Percentiles rank a stretch among this genome's conserved stretches.
Evolutionary conservation across 2,329 filamentous ascomycete genomes (phyloP).

Genomic region (Talaromyces sp.): DNA sequence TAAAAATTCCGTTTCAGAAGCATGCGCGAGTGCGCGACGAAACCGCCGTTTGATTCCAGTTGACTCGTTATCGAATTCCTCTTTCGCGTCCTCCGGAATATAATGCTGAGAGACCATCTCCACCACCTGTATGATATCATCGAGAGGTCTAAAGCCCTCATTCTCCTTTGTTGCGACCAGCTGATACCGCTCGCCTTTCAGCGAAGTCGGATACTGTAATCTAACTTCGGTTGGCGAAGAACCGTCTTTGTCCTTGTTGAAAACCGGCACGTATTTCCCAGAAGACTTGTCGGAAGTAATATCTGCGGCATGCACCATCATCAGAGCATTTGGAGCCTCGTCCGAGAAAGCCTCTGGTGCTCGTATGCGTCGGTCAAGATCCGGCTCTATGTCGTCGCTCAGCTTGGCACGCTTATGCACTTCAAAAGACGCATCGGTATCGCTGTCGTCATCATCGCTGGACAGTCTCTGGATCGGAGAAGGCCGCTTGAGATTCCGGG

Average conservation of each 20-base stretch:
- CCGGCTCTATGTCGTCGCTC: slow-evolving; percentile 38
- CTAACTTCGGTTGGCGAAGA: slow-evolving; percentile 47
- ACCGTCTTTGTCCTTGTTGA: slow-evolving; percentile 40
- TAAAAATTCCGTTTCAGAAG: slow-evolving; percentile 67
- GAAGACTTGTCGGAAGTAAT: slow-evolving; percentile 42
- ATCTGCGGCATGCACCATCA: slow-evolving; percentile 47
- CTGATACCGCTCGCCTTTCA: slow-evolving; percentile 67
- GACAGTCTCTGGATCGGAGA: slow-evolving; percentile 36
- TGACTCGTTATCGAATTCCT: slow-evolving; percentile 65
- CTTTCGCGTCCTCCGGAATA: slow-evolving; percentile 64
- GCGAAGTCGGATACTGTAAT: slow-evolving; percentile 78
- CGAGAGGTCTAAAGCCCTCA: slow-evolving; percentile 63
- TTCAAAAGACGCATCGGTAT: slow-evolving; percentile 38
- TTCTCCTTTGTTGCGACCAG: slow-evolving; percentile 74
- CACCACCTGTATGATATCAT: slow-evolving; percentile 68
- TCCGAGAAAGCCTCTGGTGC: slow-evolving; percentile 43
- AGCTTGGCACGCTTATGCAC: slow-evolving; percentile 40
- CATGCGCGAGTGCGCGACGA: slow-evolving; percentile 66
- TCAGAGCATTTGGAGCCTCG: slow-evolving; percentile 30
- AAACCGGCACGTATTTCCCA: slow-evolving; percentile 50
- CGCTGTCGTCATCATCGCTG: slow-evolving; percentile 39
- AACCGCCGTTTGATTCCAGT: slow-evolving; percentile 72
- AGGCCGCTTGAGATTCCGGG: slow-evolving; percentile 31
- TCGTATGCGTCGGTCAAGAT: slow-evolving; percentile 41
- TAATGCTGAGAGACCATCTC: slow-evolving; percentile 70